Percentiles rank a stretch among this genome's conserved stretches.
Evolutionary conservation across 148 eudicot species (phyloP).

Genomic region (Pouteria glomerata): DNA sequence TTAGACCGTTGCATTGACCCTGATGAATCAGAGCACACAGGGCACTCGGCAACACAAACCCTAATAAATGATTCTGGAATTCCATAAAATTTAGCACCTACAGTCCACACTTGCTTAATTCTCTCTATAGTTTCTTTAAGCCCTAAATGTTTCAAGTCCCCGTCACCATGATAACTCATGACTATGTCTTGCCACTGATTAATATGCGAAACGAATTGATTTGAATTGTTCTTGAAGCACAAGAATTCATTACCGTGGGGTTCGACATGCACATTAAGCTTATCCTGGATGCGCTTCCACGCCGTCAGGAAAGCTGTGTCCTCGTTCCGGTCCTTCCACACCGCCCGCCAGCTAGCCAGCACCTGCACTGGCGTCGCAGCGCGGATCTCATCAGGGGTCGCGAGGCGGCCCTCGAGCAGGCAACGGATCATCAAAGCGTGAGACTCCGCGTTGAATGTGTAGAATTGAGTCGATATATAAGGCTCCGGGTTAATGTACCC

Average conservation of each 20-base stretch:
- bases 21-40: slow-evolving; percentile 46
- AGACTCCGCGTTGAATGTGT: slow-evolving; percentile 72
- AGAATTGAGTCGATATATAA: slow-evolving; percentile 73
- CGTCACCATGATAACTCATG: slow-evolving; percentile 53
- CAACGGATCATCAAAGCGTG: slow-evolving; percentile 68
- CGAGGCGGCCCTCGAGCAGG: slow-evolving; percentile 43
- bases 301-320: slow-evolving; percentile 88
- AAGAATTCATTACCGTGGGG: slow-evolving; percentile 46
- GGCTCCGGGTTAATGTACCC: slow-evolving; percentile 51
- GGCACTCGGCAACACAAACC: slow-evolving; percentile 66
- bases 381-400: slow-evolving; percentile 65
- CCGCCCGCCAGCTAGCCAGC: slow-evolving; percentile 73
- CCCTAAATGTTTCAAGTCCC: slow-evolving; percentile 69
- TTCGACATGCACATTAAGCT: slow-evolving; percentile 42
- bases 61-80: slow-evolving; percentile 88
- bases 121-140: slow-evolving; percentile 77
- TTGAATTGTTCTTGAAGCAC: slow-evolving; percentile 74
- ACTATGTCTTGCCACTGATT: slow-evolving; percentile 93
- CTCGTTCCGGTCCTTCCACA: slow-evolving; percentile 95
- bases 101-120: slow-evolving; percentile 88
- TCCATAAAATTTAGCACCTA: slow-evolving; percentile 93
- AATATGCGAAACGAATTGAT: slow-evolving; percentile 69
- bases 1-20: slow-evolving; percentile 41
- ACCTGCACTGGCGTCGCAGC: slow-evolving; percentile 52
- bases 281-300: slow-evolving; percentile 95